These are phyloP conservation scores for Lasiosphaeriaceae sp. DNA, from an alignment of 495 filamentous ascomycete species.

Conservation along the genomic window DNA sequence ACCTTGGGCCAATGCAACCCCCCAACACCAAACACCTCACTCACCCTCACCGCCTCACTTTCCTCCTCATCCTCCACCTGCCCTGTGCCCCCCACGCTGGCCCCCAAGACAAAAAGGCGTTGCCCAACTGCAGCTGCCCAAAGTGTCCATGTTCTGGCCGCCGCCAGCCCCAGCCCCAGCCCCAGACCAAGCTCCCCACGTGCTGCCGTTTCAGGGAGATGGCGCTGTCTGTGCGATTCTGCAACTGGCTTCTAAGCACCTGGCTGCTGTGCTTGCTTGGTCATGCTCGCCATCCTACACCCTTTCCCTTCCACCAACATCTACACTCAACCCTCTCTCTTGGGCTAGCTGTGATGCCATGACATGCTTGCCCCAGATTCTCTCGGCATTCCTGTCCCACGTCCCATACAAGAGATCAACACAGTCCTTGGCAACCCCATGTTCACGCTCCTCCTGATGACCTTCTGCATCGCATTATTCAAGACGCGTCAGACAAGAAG, in stretches of 20 bases:
- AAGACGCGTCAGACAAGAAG: conserved; percentile 3
- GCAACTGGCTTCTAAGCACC: too few relatives aligned
- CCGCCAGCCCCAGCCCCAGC: background rate
- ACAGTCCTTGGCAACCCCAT: too few relatives aligned
- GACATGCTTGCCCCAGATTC: background rate
- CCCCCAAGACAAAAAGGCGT: too few relatives aligned
- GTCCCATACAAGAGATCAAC: background rate
- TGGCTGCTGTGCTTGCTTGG: too few relatives aligned
- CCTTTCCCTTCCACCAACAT: too few relatives aligned
- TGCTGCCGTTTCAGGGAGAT: conserved; percentile 14
- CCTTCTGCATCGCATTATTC: too few relatives aligned
- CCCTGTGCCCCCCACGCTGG: too few relatives aligned
- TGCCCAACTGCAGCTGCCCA: too few relatives aligned
- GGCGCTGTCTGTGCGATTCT: background rate
- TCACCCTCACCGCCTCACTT: conserved; percentile 21
- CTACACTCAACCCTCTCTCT: too few relatives aligned
- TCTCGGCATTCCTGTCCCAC: background rate
- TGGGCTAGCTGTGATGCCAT: too few relatives aligned
- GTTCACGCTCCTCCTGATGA: too few relatives aligned
- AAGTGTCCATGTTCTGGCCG: conserved; percentile 1
- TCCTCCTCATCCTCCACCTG: conserved; percentile 6
- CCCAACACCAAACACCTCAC: conserved; percentile 6
- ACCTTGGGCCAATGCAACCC: conserved; percentile 5
- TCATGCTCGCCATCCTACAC: too few relatives aligned
- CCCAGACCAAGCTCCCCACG: conserved; percentile 4